Evolutionary conservation across 2,329 filamentous ascomycete species (phyloP), one percentile per base, ranked within the genome.

Genomic region (Trichoderma simmonsii): DNA sequence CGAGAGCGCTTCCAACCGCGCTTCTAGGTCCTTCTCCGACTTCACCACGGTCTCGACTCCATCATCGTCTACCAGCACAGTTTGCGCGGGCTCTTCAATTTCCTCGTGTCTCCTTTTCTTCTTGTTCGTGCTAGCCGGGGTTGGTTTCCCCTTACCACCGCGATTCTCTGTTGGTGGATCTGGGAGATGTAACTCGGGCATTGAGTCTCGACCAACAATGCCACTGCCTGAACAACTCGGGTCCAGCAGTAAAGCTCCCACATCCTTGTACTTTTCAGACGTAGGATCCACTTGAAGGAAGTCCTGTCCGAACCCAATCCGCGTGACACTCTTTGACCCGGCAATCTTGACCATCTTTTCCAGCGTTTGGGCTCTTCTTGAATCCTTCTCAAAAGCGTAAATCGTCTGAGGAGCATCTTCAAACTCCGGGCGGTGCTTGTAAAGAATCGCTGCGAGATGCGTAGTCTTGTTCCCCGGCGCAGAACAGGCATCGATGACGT

Each of bases 391-490:
- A 77, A 94, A 96, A 0, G 94, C 94, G 75, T 90, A 90, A 28
- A 99, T 91, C 1, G 75, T 79, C 61, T 82, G 81, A 34, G 76
- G 73, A 21, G 72, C 75, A 34, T 76, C 80, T 24, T 78, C 79
- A 73, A 79, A 80, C 54, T 82, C 83, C 0, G 81, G 80, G 3
- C 79, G 79, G 67, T 82, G 82, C 63, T 81, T 83, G 67, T 80
- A 84, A 63, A 96, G 78, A 5, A 98, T 89, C 2, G 94, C 92
- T 0, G 95, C 94, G 61, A 97, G 83, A 80, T 98, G 96, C 8
- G 95, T 98, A 1, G 96, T 98, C 83, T 99, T 99, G 81, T 99
- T 99, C 6, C 96, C 96, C 1, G 96, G 96, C 0, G 96, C 96
- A 0, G 96, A 93, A 79, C 95, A 98, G 0, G 93, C 93, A 81